phyloP scores from a whole-genome alignment of 768 basidiomycete species.

The Phanerodontia chrysosporium region DNA sequence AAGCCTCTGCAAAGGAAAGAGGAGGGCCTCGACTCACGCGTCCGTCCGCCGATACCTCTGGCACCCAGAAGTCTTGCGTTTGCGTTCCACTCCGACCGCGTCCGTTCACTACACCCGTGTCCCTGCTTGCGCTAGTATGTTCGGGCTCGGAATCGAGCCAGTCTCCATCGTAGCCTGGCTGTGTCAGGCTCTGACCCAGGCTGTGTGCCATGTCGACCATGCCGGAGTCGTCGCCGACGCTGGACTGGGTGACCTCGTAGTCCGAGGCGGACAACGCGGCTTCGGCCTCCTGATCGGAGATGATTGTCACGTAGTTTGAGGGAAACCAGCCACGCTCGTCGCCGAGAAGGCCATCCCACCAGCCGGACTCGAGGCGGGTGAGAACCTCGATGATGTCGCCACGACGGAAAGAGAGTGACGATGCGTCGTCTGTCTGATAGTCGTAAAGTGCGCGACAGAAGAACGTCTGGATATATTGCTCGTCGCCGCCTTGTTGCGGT shows the following conservation, averaged over 20 bases:
- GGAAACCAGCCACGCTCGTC: constrained; percentile 97
- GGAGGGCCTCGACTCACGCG: constrained; percentile 52
- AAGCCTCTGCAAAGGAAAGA: not conserved
- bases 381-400: constrained; percentile 94
- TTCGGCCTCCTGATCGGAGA: constrained; percentile 81
- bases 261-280: constrained; percentile 52
- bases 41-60: constrained; percentile 73
- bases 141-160: constrained; percentile 48
- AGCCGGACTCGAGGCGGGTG: constrained; percentile 86
- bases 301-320: constrained; percentile 84
- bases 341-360: constrained; percentile 95
- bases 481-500: constrained; percentile 32
- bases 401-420: constrained; percentile 81
- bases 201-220: constrained; percentile 47
- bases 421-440: constrained; percentile 82
- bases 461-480: constrained; percentile 61
- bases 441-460: constrained; percentile 93
- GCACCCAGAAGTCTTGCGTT: constrained; percentile 86
- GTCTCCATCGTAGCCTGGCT: constrained; percentile 43
- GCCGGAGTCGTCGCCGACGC: constrained; percentile 24
- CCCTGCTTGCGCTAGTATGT: constrained; percentile 20
- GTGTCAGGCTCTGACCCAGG: constrained; percentile 35
- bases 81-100: constrained; percentile 28
- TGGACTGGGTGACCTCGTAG: constrained; percentile 16
- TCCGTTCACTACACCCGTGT: not conserved